Percentiles rank a stretch among this genome's conserved stretches.
phyloP scores from a whole-genome alignment of 179 eudicot genomes.

The Silene vulgaris region DNA sequence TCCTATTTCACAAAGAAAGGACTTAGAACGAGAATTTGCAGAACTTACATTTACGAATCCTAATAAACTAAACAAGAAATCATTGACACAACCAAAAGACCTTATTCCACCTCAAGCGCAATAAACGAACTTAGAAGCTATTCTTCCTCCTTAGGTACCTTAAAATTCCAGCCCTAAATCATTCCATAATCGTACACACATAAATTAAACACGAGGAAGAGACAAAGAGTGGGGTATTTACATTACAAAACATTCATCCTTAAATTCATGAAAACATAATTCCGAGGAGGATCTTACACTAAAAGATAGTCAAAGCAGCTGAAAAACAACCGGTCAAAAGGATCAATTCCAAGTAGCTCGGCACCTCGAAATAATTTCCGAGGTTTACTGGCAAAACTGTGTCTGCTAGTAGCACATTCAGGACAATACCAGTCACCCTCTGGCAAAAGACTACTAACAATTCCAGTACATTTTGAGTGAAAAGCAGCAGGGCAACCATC shows the following conservation, averaged over 20 bases:
- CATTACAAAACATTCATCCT: background rate
- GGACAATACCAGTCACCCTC: slow-evolving; percentile 99
- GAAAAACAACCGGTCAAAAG: slow-evolving; percentile 62
- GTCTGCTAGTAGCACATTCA: slow-evolving; percentile 61
- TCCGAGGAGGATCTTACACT: slow-evolving; percentile 68
- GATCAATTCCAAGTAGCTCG: slow-evolving; percentile 78
- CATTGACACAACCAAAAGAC: background rate
- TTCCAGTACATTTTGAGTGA: slow-evolving; percentile 87
- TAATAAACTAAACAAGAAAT: background rate
- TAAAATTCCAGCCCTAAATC: background rate
- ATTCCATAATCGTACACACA: background rate
- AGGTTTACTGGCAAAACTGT: slow-evolving; percentile 42
- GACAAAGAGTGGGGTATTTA: background rate
- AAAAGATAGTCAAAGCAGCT: slow-evolving; percentile 78
- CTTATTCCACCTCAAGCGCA: background rate
- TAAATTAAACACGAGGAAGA: background rate
- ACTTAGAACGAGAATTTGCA: background rate
- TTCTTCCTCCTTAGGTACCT: background rate
- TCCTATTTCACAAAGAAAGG: background rate
- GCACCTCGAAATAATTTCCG: slow-evolving; percentile 74
- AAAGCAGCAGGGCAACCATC: slow-evolving; percentile 99
- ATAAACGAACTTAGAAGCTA: background rate
- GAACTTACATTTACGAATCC: background rate
- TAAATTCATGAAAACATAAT: background rate
- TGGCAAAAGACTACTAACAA: slow-evolving; percentile 66